Evolutionary conservation across 2,329 filamentous ascomycete species (phyloP).

Genomic region (Alternaria burnsii): DNA sequence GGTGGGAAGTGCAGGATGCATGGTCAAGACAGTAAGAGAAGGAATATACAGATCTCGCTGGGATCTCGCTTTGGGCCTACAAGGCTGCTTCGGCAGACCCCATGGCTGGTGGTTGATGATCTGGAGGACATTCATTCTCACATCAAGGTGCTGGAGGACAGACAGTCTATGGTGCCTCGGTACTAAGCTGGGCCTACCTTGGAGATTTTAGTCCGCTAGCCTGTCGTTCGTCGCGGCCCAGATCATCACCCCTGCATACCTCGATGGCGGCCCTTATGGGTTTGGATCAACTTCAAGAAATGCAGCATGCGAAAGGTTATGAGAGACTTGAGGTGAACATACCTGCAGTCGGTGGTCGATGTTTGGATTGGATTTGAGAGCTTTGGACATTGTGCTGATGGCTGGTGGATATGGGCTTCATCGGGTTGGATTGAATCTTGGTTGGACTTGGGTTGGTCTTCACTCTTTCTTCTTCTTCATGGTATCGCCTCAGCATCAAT

Average conservation of each 20-base stretch:
- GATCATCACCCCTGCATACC: constrained; percentile 11
- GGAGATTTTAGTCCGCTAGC: constrained; percentile 3
- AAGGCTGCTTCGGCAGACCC: constrained; percentile 5
- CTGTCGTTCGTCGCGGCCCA: not conserved
- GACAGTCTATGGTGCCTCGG: constrained; percentile 16
- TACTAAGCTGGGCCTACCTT: constrained; percentile 20
- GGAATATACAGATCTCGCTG: constrained; percentile 4
- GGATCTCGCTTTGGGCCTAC: constrained; percentile 15
- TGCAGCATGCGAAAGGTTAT: constrained; percentile 13
- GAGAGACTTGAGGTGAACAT: constrained; percentile 8
- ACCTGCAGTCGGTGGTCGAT: constrained; percentile 8
- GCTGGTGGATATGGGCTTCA: constrained; percentile 9
- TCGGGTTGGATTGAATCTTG: not conserved
- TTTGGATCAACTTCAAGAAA: constrained; percentile 18
- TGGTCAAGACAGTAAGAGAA: constrained; percentile 11
- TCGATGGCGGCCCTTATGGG: constrained; percentile 16
- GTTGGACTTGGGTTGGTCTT: not conserved
- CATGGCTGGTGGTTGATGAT: constrained; percentile 17
- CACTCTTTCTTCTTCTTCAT: not conserved
- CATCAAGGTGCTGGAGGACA: constrained; percentile 23
- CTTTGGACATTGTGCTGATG: constrained; percentile 11
- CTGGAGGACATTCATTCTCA: constrained; percentile 9
- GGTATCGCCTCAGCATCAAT: constrained; percentile 13
- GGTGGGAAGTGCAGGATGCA: constrained; percentile 12
- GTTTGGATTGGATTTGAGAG: constrained; percentile 9